Conservation (phyloP, 148 eudicot genomes). For the Amaranthus palmeri region DNA sequence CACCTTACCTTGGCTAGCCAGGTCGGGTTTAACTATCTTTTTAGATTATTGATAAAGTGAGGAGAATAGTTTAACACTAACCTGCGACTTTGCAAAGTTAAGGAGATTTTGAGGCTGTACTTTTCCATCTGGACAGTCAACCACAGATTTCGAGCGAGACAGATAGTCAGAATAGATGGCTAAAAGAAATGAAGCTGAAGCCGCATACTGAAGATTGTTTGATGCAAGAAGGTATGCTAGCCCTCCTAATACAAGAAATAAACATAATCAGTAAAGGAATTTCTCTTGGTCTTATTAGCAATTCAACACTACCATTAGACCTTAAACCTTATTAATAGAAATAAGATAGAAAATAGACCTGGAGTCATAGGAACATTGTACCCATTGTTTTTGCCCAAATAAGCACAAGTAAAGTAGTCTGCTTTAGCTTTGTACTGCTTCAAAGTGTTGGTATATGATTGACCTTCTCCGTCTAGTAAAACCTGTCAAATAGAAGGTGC, state of each 20-base stretch:
- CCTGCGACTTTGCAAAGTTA: conserved; percentile 37
- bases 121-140: conserved; percentile 59
- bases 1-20: too few species aligned
- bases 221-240: conserved; percentile 50
- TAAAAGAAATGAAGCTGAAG: conserved; percentile 66
- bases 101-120: conserved; percentile 63
- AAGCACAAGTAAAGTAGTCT: conserved; percentile 71
- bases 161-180: conserved; percentile 76
- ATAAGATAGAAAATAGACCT: conserved; percentile 32
- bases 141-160: conserved; percentile 28
- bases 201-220: conserved; percentile 73
- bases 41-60: too few species aligned
- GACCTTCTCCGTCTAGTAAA: conserved; percentile 52
- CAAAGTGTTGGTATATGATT: conserved; percentile 44
- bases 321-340: background rate
- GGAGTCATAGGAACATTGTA: conserved; percentile 63
- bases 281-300: background rate
- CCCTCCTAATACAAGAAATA: conserved; percentile 45
- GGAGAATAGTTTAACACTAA: background rate
- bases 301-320: background rate
- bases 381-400: conserved; percentile 64
- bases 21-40: too few species aligned
- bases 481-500: conserved; percentile 26
- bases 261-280: background rate
- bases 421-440: conserved; percentile 75